phyloP scores from a whole-genome alignment of 768 basidiomycete species.

The Auricularia sp. region DNA sequence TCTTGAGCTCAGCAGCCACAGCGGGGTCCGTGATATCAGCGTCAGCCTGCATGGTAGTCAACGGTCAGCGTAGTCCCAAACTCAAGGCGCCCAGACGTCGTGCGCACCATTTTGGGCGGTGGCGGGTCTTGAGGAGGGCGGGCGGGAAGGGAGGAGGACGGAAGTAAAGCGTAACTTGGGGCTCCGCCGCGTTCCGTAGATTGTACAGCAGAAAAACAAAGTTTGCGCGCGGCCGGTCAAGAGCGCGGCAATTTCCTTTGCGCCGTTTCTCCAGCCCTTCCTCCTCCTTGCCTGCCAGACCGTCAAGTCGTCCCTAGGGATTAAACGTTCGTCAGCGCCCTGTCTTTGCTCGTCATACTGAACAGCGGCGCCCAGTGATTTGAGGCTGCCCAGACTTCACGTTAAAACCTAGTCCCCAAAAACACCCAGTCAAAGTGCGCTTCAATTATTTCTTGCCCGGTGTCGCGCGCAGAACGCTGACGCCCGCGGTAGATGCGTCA shows the following conservation, averaged over 20 bases:
- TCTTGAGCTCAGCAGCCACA: slow-evolving; percentile 95
- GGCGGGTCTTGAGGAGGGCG: slow-evolving; percentile 20
- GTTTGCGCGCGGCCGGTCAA: slow-evolving; percentile 37
- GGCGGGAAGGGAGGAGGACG: background rate
- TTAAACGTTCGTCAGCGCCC: slow-evolving; percentile 51
- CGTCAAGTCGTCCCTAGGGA: slow-evolving; percentile 91
- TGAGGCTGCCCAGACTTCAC: slow-evolving; percentile 68
- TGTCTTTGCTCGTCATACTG: background rate
- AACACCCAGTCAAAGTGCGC: slow-evolving; percentile 32
- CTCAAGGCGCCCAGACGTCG: background rate
- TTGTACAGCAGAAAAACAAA: background rate
- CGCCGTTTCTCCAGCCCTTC: background rate
- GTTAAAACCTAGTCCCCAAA: slow-evolving; percentile 18
- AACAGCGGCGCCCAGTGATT: slow-evolving; percentile 44
- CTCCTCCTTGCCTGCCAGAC: slow-evolving; percentile 20
- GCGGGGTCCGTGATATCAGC: slow-evolving; percentile 77
- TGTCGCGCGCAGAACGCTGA: background rate
- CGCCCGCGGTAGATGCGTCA: slow-evolving; percentile 59
- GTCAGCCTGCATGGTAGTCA: slow-evolving; percentile 54
- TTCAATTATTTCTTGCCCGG: background rate
- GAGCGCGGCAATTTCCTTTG: background rate
- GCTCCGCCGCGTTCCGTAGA: background rate
- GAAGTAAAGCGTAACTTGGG: background rate
- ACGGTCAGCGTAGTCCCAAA: background rate
- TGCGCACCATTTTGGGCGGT: slow-evolving; percentile 21